Percentiles rank a stretch among this genome's conserved stretches.
These are phyloP conservation scores for Theileria sp. DNA, from an alignment of 169 alveolate species.

Conservation along the genomic window DNA sequence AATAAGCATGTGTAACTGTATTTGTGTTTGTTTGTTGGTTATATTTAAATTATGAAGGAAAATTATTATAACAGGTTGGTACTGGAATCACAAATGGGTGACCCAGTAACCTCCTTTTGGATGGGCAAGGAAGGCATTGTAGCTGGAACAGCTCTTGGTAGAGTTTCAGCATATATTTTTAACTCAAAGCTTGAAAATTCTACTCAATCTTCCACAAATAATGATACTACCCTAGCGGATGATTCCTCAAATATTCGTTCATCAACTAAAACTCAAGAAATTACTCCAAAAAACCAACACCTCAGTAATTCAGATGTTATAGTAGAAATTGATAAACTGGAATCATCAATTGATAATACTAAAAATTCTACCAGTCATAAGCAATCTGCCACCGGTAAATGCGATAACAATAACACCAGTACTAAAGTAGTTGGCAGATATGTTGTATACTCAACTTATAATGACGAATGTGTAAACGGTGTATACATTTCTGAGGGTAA, in stretches of 20 bases:
- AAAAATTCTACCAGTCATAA: background rate
- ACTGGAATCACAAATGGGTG: conserved; percentile 67
- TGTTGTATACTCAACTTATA: conserved; percentile 55
- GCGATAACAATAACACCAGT: background rate
- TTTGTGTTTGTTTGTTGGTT: background rate
- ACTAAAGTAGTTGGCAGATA: conserved; percentile 51
- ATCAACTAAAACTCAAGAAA: conserved; percentile 6
- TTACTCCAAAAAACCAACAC: background rate
- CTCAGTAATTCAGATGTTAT: background rate
- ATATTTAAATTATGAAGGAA: background rate
- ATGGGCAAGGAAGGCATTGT: conserved; percentile 64
- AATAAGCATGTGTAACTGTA: background rate
- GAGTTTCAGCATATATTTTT: conserved; percentile 61
- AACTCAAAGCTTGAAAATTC: background rate
- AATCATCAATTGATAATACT: background rate
- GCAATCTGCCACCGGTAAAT: background rate
- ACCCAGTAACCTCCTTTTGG: conserved; percentile 65
- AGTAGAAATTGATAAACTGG: background rate
- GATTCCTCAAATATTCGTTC: background rate
- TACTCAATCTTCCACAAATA: background rate
- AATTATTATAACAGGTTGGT: conserved; percentile 13
- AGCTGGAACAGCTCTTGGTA: conserved; percentile 67
- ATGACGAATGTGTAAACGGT: conserved; percentile 54
- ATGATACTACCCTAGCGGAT: background rate
- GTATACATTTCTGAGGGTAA: conserved; percentile 35